A percentile compares a stretch with the other conserved stretches of the same genome.
These are phyloP conservation scores for Globisporangium sylvaticum DNA, from an alignment of 352 stramenopile species.

Conservation along the genomic window DNA sequence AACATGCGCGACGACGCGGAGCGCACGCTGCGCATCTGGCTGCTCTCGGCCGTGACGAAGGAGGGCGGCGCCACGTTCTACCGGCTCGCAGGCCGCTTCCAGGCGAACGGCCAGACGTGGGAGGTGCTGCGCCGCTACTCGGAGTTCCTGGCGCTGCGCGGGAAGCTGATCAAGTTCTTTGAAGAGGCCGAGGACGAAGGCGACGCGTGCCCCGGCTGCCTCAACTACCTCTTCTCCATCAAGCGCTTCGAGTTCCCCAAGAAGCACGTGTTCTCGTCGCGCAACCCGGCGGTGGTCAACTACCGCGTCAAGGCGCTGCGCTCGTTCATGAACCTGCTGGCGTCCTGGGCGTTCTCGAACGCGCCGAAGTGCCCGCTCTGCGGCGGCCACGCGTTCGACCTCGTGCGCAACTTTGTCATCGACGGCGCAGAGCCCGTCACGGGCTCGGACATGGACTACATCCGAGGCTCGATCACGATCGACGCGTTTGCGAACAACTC, in stretches of 20 bases:
- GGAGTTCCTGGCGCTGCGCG: constrained; percentile 73
- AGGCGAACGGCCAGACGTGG: constrained; percentile 62
- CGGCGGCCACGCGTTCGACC: constrained; percentile 73
- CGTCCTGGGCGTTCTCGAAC: constrained; percentile 78
- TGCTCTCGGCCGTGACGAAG: constrained; percentile 51
- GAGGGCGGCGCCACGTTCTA: constrained; percentile 59
- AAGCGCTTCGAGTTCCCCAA: constrained; percentile 82
- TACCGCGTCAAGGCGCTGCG: constrained; percentile 82
- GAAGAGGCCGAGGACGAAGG: constrained; percentile 52
- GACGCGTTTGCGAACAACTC: constrained; percentile 42
- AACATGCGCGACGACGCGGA: constrained; percentile 39
- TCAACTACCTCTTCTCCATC: constrained; percentile 78
- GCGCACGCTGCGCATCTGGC: constrained; percentile 59
- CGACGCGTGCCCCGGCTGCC: constrained; percentile 73
- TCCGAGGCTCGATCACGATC: constrained; percentile 59
- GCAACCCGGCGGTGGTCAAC: constrained; percentile 73
- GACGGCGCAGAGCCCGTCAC: constrained; percentile 47
- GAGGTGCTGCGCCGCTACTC: constrained; percentile 84
- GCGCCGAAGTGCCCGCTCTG: constrained; percentile 83
- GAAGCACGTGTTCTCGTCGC: constrained; percentile 82
- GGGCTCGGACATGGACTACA: constrained; percentile 63
- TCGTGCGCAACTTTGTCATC: constrained; percentile 77
- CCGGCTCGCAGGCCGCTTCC: constrained; percentile 64
- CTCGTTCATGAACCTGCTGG: constrained; percentile 79
- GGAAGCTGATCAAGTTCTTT: constrained; percentile 79